Evolutionary conservation across 2,329 filamentous ascomycete genomes (phyloP), one percentile per base, ranked within the genome.

Genomic region (Hypoxylon sp.): DNA sequence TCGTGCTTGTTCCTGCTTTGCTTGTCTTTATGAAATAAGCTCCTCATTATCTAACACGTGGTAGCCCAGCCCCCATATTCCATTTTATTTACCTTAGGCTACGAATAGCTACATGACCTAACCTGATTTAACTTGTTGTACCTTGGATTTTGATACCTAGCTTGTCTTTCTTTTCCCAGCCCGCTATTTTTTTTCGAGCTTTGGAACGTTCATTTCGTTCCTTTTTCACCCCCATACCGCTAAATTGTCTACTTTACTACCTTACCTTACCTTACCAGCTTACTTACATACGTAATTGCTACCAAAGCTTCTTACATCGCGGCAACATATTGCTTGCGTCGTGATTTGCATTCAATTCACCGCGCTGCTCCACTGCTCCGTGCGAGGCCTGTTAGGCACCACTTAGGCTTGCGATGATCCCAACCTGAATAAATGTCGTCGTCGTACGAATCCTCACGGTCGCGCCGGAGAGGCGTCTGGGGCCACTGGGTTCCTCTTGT

Each of bases 401-500:
- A 56, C 61, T 65, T 25, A 9, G 21, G 9, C 21, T 25, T 70
- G 70, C 70, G 57, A 77, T 75, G 73, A 69, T 67, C 67, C 59
- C 58, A n/a, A 54, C 64, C 54, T 64, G 64, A 64, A 65, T 72
- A 74, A 73, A 86, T 85, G 82, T 82, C 82, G 67, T 77, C 78
- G 66, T 76, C 77, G 57, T 84, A 86, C 80, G 83, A 89, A 75
- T 76, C 80, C 65, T 83, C 83, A 64, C 77, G 80, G 70, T 79
- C 80, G 76, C 78, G 72, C 69, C 69, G 82, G 73, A 78, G 81
- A 71, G 77, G 80, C 69, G 80, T 84, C 61, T 83, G 90, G 74
- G 83, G 87, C 67, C 93, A 95, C 75, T 97, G 92, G 90, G 83
- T 96, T 53, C 93, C 93, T 57, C 80, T 97, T 48, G 87, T 86